Evolutionary conservation across 805 yeast genomes (phyloP).

Genomic region (Hagleromyces aurorensis): DNA sequence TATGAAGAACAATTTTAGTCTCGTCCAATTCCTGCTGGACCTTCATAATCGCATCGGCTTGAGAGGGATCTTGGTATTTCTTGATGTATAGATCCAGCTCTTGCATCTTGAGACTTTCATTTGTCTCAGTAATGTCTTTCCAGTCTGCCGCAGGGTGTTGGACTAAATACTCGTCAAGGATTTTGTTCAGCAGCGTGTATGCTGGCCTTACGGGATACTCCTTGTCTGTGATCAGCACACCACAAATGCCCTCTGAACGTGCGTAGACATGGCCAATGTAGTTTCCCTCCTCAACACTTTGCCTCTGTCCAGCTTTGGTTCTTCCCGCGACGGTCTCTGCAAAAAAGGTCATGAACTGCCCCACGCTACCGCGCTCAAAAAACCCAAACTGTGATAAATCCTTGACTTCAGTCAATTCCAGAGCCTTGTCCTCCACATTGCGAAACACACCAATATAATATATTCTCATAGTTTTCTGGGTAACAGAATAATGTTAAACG

Average conservation of each 20-base stretch:
- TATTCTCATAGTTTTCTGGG: conserved; percentile 59
- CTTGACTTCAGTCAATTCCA: conserved; percentile 71
- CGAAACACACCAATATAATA: conserved; percentile 84
- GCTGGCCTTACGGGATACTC: conserved; percentile 98
- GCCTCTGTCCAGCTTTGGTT: conserved; percentile 85
- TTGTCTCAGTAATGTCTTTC: conserved; percentile 42
- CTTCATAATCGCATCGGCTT: conserved; percentile 94
- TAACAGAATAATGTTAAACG: too few species aligned
- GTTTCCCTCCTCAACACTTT: conserved; percentile 84
- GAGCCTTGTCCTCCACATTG: conserved; percentile 48
- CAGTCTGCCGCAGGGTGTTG: conserved; percentile 72
- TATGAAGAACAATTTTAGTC: conserved; percentile 91
- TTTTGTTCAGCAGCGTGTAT: conserved; percentile 81
- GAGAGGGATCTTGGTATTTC: conserved; percentile 93
- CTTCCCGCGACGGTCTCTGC: conserved; percentile 84
- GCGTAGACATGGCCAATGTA: conserved; percentile 90
- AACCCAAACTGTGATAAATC: conserved; percentile 83
- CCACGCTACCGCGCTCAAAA: conserved; percentile 75
- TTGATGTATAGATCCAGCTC: conserved; percentile 61
- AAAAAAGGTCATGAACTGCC: conserved; percentile 92
- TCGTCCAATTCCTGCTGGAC: conserved; percentile 98
- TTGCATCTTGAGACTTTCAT: conserved; percentile 27
- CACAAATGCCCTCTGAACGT: conserved; percentile 83
- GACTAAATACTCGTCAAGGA: conserved; percentile 82
- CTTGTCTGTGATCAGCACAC: conserved; percentile 86